These are phyloP conservation scores for Kwoniella heveanensis DNA, from an alignment of 768 basidiomycete species.

Conservation along the genomic window DNA sequence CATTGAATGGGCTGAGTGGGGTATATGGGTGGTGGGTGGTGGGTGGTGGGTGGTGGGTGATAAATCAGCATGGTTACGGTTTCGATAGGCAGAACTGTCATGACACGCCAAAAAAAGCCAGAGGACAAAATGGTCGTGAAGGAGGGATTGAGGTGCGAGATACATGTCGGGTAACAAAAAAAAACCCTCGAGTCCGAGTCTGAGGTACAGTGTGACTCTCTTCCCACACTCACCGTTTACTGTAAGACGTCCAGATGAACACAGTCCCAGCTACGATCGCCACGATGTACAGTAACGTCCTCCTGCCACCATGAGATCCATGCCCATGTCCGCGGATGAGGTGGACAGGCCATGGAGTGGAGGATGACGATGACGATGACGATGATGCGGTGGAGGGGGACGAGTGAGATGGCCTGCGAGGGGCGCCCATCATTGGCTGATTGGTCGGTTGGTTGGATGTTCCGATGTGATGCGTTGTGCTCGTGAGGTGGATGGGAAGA, in stretches of 20 bases:
- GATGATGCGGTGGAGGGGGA: neutral
- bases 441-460: neutral
- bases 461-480: neutral
- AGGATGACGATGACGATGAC: neutral
- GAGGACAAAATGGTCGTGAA: too few species aligned
- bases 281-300: neutral
- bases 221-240: neutral
- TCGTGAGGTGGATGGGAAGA: too few species aligned
- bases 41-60: too few species aligned
- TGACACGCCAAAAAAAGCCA: too few species aligned
- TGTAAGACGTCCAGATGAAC: neutral
- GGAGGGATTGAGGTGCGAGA: too few species aligned
- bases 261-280: neutral
- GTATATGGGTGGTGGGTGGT: too few species aligned
- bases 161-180: too few species aligned
- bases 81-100: too few species aligned
- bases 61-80: too few species aligned
- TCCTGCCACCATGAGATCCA: neutral
- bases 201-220: too few species aligned
- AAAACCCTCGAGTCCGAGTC: too few species aligned
- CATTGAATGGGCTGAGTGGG: neutral
- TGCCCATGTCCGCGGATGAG: neutral
- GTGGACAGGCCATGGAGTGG: neutral
- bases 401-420: neutral
- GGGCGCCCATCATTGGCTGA: neutral